Evolutionary conservation across 352 stramenopile species (phyloP), one percentile per base, ranked within the genome.

Genomic region (Aphanomyces invadans): DNA sequence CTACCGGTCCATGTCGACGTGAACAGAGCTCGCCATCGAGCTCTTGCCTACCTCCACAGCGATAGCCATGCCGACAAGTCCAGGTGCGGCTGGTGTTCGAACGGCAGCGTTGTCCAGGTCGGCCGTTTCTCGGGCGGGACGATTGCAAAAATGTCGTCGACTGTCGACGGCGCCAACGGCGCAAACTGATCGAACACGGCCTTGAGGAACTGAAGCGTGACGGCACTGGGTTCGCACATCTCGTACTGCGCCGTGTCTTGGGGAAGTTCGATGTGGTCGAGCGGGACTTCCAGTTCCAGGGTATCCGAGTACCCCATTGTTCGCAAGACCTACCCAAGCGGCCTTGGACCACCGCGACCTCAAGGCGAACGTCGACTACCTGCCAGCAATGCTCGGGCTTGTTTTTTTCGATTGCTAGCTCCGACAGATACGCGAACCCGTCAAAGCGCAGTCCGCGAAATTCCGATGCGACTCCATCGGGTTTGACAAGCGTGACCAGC

Each of bases 361-460:
- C n/a, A n/a, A n/a, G n/a, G n/a, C n/a, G n/a, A n/a, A n/a, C n/a
- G n/a, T n/a, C n/a, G n/a, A n/a, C n/a, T n/a, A 75, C 63, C 63
- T 92, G 84, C 88, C 88, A 96, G 70, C 85, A 89, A 12, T 79
- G 89, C 74, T 96, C 88, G n/a, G 87, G 84, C 1, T 87, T 83
- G 51, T 92, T 90, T 57, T 86, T 86, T 59, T 94, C 80, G 66
- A 96, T 94, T 73, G 95, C 95, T 51, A 93, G 65, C 72, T 90
- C 82, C 80, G 86, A 93, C 38, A 96, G 66, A 66, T 88, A 87
- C 39, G 86, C 76, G 33, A 95, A 96, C 0, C 88, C 88, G 3
- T 93, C 74, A 23, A 95, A 70, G 60, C 76, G 77, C 67, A 95
- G 70, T 36, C 80, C 85, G 49, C 70, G 83, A 32, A 81, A 76